These are phyloP conservation scores for Fusarium fujikuroi DNA, from an alignment of 2,329 filamentous ascomycete species.

Conservation along the genomic window DNA sequence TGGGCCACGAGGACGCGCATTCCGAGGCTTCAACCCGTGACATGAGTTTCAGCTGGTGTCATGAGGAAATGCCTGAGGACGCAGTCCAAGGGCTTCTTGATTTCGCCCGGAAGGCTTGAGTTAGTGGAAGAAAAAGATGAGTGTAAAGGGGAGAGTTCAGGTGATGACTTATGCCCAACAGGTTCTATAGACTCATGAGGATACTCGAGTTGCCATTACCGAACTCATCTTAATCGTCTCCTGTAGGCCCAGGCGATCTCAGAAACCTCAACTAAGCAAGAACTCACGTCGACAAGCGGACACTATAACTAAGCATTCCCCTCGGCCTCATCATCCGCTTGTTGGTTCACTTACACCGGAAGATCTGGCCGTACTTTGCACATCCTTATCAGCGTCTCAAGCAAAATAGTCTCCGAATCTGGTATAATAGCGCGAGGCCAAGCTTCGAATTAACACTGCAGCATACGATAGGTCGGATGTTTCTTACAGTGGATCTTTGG, in stretches of 20 bases:
- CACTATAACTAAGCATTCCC: not conserved
- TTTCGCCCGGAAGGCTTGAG: not conserved
- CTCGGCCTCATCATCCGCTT: not conserved
- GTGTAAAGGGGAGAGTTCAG: fast-evolving
- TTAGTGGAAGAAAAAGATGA: not conserved
- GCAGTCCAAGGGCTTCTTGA: too few relatives aligned
- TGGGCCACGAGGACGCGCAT: slow-evolving; percentile 31
- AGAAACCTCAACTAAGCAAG: fast-evolving
- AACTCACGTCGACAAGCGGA: not conserved
- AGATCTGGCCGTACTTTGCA: not conserved
- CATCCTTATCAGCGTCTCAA: not conserved
- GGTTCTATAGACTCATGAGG: not conserved
- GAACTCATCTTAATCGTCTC: not conserved
- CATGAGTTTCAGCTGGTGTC: slow-evolving; percentile 3
- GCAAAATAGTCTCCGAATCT: not conserved
- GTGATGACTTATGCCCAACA: not conserved
- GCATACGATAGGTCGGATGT: slow-evolving; percentile 7
- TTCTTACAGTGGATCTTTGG: not conserved
- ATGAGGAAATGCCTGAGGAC: not conserved
- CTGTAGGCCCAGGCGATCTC: fast-evolving
- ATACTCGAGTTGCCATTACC: not conserved
- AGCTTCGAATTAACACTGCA: not conserved
- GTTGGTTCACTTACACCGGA: not conserved
- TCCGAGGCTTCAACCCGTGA: slow-evolving; percentile 9
- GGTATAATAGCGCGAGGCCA: slow-evolving; percentile 34